phyloP scores from a whole-genome alignment of 805 yeast species.

The Ogataea methanolica region DNA sequence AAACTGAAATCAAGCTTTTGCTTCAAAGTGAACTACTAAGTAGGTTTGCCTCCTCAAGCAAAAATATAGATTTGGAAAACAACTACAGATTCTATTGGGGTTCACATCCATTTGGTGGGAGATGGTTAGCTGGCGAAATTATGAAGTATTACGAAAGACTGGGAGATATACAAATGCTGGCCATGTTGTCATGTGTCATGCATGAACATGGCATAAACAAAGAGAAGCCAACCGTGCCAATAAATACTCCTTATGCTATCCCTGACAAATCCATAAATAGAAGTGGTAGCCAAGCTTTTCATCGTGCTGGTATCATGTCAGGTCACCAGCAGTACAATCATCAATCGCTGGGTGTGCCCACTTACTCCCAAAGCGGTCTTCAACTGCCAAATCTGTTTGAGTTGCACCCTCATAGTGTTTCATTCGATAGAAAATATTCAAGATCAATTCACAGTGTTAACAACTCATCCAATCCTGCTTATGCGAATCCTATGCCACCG shows the following conservation, averaged over 20 bases:
- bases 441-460: slow-evolving; percentile 10
- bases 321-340: not conserved
- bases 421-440: slow-evolving; percentile 13
- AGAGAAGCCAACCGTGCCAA: slow-evolving; percentile 33
- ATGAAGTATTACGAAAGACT: slow-evolving; percentile 57
- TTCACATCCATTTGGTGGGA: slow-evolving; percentile 68
- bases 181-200: slow-evolving; percentile 76
- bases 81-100: slow-evolving; percentile 62
- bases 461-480: slow-evolving; percentile 5
- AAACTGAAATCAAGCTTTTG: slow-evolving; percentile 5
- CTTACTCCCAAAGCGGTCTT: not conserved
- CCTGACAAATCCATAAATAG: slow-evolving; percentile 3
- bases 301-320: not conserved
- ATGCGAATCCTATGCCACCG: slow-evolving; percentile 5
- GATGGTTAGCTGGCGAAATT: slow-evolving; percentile 59
- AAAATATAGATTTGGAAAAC: slow-evolving; percentile 8
- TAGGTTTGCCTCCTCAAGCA: slow-evolving; percentile 12
- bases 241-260: slow-evolving; percentile 40
- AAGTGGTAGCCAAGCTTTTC: not conserved
- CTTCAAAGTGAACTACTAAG: slow-evolving; percentile 11
- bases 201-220: slow-evolving; percentile 36
- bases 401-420: slow-evolving; percentile 8
- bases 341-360: slow-evolving; percentile 1
- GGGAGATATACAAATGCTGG: slow-evolving; percentile 82
- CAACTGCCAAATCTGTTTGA: not conserved